Evolutionary conservation across 2,329 filamentous ascomycete species (phyloP).

Genomic region (Periconia sp.): DNA sequence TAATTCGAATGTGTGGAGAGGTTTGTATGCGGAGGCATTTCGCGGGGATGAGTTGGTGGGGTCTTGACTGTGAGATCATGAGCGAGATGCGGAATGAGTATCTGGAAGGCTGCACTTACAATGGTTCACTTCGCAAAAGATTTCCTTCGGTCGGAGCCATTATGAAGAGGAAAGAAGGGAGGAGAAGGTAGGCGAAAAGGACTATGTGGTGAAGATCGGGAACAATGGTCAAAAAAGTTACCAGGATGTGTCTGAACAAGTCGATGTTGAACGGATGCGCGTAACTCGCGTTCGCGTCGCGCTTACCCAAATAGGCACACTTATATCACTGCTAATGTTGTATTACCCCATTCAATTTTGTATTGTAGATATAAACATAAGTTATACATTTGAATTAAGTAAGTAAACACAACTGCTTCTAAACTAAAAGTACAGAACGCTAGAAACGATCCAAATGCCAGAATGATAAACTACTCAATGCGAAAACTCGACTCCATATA

Average conservation of each 20-base stretch:
- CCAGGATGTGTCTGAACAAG: not conserved
- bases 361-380: too few species aligned
- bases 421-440: too few species aligned
- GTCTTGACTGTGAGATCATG: slow-evolving; percentile 25
- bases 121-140: slow-evolving; percentile 30
- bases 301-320: slow-evolving; percentile 7
- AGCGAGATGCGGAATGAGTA: slow-evolving; percentile 4
- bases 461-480: not conserved
- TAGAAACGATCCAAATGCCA: too few species aligned
- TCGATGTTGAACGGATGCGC: not conserved
- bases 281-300: slow-evolving; percentile 11
- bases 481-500: not conserved
- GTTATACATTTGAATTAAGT: too few species aligned
- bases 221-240: not conserved
- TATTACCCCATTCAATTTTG: too few species aligned
- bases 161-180: not conserved
- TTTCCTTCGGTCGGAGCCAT: slow-evolving; percentile 24
- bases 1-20: slow-evolving; percentile 74
- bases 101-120: slow-evolving; percentile 20
- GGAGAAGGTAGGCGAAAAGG: not conserved
- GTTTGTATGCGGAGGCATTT: slow-evolving; percentile 65
- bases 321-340: too few species aligned
- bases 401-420: too few species aligned
- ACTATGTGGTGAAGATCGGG: not conserved
- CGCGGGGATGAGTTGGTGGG: slow-evolving; percentile 23